Percentiles rank a stretch among this genome's conserved stretches.
These are phyloP conservation scores for Amanita muscaria DNA, from an alignment of 768 basidiomycete species.

Conservation along the genomic window DNA sequence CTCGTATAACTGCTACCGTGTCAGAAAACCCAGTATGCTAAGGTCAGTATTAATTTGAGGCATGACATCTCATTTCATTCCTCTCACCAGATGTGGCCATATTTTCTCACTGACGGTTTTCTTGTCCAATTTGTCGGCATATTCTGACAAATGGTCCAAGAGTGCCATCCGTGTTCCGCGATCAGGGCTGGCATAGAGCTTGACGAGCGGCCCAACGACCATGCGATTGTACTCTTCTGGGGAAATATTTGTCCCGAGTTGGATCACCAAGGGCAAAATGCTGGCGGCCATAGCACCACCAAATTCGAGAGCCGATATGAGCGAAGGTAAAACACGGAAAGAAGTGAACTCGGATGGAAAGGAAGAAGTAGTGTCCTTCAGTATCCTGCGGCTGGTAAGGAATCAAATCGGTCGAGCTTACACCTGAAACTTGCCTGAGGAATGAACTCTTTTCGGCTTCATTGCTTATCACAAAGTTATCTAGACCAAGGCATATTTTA, in stretches of 20 bases:
- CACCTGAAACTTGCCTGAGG: slow-evolving; percentile 43
- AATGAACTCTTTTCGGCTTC: slow-evolving; percentile 74
- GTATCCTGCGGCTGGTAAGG: slow-evolving; percentile 35
- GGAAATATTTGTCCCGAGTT: slow-evolving; percentile 64
- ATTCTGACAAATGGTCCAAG: slow-evolving; percentile 76
- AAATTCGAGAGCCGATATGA: slow-evolving; percentile 69
- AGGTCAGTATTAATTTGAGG: slow-evolving; percentile 2
- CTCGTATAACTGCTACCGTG: slow-evolving; percentile 88
- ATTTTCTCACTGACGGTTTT: slow-evolving; percentile 80
- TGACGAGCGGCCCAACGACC: slow-evolving; percentile 73
- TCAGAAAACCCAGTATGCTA: slow-evolving; percentile 96
- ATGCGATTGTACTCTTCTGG: slow-evolving; percentile 60
- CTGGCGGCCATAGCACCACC: slow-evolving; percentile 68
- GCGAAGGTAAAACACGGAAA: slow-evolving; percentile 80
- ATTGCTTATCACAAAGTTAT: slow-evolving; percentile 71
- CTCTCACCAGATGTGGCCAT: slow-evolving; percentile 83
- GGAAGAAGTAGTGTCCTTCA: slow-evolving; percentile 71
- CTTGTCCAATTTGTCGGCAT: slow-evolving; percentile 80
- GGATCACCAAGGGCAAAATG: slow-evolving; percentile 79
- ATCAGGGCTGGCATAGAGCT: slow-evolving; percentile 83
- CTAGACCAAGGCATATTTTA: slow-evolving; percentile 76
- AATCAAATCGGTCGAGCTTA: slow-evolving; percentile 1
- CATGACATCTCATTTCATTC: background rate
- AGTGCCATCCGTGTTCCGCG: slow-evolving; percentile 91
- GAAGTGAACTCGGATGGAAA: slow-evolving; percentile 84